A percentile compares a stretch with the other conserved stretches of the same genome.
Evolutionary conservation across 345 rosid species (phyloP).

Genomic region (Excoecaria agallocha): DNA sequence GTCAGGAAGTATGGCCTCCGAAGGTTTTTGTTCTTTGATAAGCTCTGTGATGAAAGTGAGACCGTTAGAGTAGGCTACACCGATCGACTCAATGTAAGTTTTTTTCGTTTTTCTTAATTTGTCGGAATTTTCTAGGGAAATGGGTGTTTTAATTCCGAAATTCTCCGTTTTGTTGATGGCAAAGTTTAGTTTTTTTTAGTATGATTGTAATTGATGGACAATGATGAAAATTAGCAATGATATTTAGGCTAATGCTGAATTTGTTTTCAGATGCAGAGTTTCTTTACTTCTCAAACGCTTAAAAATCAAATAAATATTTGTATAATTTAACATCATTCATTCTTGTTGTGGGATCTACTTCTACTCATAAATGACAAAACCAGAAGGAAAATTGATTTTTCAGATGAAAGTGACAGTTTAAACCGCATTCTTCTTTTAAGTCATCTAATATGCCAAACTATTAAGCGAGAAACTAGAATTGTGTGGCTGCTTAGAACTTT

Average conservation of each 20-base stretch:
- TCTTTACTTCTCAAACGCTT: neutral
- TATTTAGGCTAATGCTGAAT: no score
- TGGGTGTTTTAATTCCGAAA: neutral
- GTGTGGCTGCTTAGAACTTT: no score
- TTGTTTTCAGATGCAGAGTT: neutral
- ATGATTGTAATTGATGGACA: neutral
- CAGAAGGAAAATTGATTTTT: neutral
- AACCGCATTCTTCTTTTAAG: neutral
- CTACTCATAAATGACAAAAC: neutral
- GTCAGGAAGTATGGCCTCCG: conserved; percentile 62
- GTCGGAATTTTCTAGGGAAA: neutral
- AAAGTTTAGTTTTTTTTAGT: neutral
- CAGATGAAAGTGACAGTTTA: neutral
- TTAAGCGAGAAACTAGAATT: no score
- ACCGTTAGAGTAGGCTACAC: conserved; percentile 67
- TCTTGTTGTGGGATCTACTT: conserved; percentile 9
- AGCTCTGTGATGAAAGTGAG: conserved; percentile 89
- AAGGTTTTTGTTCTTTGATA: conserved; percentile 84
- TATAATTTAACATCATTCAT: neutral
- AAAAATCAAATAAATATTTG: neutral
- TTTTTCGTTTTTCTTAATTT: neutral
- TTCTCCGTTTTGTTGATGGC: neutral
- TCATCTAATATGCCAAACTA: neutral
- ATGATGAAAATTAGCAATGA: neutral
- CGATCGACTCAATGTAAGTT: conserved; percentile 70